These are phyloP conservation scores for Populus tomentosa DNA, from an alignment of 441 rosid genomes.

Conservation along the genomic window DNA sequence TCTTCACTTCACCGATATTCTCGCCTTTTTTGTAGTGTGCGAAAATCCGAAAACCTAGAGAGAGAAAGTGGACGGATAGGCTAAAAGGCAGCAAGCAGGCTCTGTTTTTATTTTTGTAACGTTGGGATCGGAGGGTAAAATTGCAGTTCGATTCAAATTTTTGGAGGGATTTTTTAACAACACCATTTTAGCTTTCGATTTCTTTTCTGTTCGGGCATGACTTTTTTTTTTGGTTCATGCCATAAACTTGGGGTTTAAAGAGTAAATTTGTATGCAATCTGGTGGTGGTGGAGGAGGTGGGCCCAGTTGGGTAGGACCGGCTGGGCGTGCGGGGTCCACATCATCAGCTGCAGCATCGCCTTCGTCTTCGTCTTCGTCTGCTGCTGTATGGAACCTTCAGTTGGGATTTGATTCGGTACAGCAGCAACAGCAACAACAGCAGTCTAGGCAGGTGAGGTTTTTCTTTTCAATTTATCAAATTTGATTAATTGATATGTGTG, in stretches of 20 bases:
- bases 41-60: constrained; percentile 8
- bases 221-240: constrained; percentile 12
- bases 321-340: constrained; percentile 79
- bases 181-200: neutral
- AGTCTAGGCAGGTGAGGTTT: constrained; percentile 64
- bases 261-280: constrained; percentile 69
- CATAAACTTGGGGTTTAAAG: constrained; percentile 16
- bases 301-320: constrained; percentile 69
- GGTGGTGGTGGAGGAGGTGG: constrained; percentile 77
- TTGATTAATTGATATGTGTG: constrained; percentile 3
- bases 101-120: constrained; percentile 17
- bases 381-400: constrained; percentile 76
- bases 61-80: constrained; percentile 11
- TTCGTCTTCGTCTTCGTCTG: constrained; percentile 91
- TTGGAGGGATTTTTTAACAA: constrained; percentile 29
- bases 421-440: constrained; percentile 71
- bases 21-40: neutral
- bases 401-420: constrained; percentile 60
- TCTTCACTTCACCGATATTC: neutral
- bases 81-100: constrained; percentile 4
- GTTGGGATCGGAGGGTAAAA: constrained; percentile 58
- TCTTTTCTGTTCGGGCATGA: constrained; percentile 12
- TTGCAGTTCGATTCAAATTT: constrained; percentile 25
- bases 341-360: constrained; percentile 96
- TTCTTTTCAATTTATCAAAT: neutral